Evolutionary conservation across 2,329 filamentous ascomycete genomes (phyloP), one percentile per base, ranked within the genome.

Genomic region (Parafenestella ontariensis): DNA sequence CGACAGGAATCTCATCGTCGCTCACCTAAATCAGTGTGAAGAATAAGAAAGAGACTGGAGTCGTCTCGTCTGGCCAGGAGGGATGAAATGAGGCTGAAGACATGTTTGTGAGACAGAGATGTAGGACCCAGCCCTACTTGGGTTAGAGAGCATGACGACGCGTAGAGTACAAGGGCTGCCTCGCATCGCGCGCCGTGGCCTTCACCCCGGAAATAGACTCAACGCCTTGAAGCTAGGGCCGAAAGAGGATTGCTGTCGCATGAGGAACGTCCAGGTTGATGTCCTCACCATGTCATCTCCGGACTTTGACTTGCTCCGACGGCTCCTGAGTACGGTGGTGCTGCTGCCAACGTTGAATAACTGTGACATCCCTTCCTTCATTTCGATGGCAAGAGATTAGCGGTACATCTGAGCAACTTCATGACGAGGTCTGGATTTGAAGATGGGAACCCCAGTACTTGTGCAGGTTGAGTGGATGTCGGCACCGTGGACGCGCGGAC

Each of bases 1-100:
- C 13, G 66, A 70, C 23, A 72, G 37, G 48, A 71, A 69, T 52
- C 71, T 60, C 72, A 76, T 76, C 21, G 50, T 50, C 40, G 23
- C 15, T 34, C 29, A 29, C 28, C 26, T 15, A 40, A 18, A 3
- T 9, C 26, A 8, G 13, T 5, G 45, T 37, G 23, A 10, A 43
- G 28, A n/a, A 36, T n/a, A 23, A 45, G 33, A 33, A 34, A 37
- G 15, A 15, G 47, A 24, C 21, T 23, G 13, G 28, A 31, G 36
- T 36, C 24, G 36, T 26, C 39, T 20, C 36, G 20, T 44, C 43
- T 34, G 33, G n/a, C n/a, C 29, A 42, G 33, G 44, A 41, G 34
- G 49, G 29, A 24, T 36, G 50, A 46, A 26, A 45, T 41, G 47
- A 59, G 49, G 39, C 41, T 23, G 43, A 47, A 59, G 59, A 52